Evolutionary conservation across 2,329 filamentous ascomycete genomes (phyloP), one percentile per base, ranked within the genome.

Genomic region (Epichloe coenophiala): DNA sequence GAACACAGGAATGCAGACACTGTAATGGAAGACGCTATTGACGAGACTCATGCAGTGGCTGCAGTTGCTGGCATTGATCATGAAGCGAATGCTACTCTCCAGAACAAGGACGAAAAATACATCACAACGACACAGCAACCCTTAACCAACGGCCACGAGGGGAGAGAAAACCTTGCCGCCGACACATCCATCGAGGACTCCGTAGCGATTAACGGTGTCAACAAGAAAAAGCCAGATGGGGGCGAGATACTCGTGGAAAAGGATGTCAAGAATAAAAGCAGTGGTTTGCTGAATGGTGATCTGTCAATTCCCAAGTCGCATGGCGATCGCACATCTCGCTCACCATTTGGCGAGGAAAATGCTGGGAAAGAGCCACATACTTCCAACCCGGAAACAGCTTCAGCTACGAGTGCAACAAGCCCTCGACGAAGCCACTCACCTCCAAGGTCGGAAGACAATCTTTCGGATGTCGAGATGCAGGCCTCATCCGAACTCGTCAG

Each of bases 401-500:
- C 61, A 0, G 59, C 65, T 2, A 74, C 71, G 2, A 71, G 69
- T 31, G 64, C 65, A 1, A 65, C 63, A 1, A 76, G 72, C 51
- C 63, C 63, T n/a, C 67, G 68, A 47, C 65, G 64, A 15, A 77
- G 70, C 46, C 69, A 71, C 50, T 75, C 74, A 0, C 73, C 74
- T 2, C 68, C 63, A 5, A 73, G 70, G 0, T 71, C 72, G 5
- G 75, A 78, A 50, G 75, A 72, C 0, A 77, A 75, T 44, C 71
- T 70, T 1, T 75, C 73, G 0, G 75, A 78, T 11, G 59, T 68
- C 1, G 74, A 75, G 45, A 71, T 68, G 1, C 61, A 65, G 3
- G 67, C 66, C 5, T 68, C 68, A 4, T 58, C 61, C 1, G 65
- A 69, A n/a, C 63, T 67, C 33, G 61, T 62, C 3, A 61, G 63